Evolutionary conservation across 352 stramenopile species (phyloP).

Genomic region (Phytopythium boreale): DNA sequence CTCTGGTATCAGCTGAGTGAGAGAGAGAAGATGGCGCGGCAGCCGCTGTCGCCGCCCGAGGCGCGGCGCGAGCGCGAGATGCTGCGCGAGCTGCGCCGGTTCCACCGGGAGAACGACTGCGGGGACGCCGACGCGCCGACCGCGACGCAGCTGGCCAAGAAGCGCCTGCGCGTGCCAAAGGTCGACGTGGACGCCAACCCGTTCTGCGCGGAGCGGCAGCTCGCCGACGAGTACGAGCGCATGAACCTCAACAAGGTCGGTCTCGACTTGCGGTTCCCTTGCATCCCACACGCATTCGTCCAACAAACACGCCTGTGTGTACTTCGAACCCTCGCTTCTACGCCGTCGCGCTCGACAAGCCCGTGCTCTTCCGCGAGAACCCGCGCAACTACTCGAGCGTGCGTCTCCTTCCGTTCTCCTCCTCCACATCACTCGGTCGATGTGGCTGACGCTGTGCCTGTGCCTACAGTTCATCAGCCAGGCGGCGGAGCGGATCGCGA

Average conservation of each 20-base stretch:
- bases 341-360: conserved; percentile 43
- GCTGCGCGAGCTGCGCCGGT: conserved; percentile 65
- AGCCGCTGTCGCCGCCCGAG: conserved; percentile 14
- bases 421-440: not conserved
- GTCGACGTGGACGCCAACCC: conserved; percentile 63
- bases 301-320: not conserved
- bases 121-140: conserved; percentile 26
- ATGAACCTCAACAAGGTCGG: conserved; percentile 79
- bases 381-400: conserved; percentile 77
- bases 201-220: conserved; percentile 68
- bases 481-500: conserved; percentile 50
- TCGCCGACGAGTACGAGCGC: conserved; percentile 72
- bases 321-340: conserved; percentile 83
- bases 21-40: conserved; percentile 11
- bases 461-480: conserved; percentile 63
- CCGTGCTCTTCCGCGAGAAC: conserved; percentile 43
- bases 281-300: not conserved
- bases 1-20: conserved; percentile 7
- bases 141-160: conserved; percentile 55
- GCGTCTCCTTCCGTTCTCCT: conserved; percentile 8
- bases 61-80: conserved; percentile 59
- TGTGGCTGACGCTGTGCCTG: conserved; percentile 4
- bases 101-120: conserved; percentile 44
- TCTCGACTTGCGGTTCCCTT: not conserved
- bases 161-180: conserved; percentile 53